These are phyloP conservation scores for Aspergillus nidulans DNA, from an alignment of 495 filamentous ascomycete genomes.

Conservation along the genomic window DNA sequence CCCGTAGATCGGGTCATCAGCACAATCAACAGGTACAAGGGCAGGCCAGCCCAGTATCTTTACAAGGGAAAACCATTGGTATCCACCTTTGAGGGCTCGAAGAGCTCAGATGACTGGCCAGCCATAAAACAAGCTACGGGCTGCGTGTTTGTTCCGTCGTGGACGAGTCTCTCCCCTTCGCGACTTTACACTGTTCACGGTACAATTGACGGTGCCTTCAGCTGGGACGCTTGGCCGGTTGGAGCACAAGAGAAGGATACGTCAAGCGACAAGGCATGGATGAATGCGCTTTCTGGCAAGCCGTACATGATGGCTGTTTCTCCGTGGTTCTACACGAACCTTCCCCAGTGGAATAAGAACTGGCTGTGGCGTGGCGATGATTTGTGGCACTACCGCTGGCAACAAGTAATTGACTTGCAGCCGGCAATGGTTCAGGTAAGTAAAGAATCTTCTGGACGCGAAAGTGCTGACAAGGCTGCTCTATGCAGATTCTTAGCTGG, in stretches of 20 bases:
- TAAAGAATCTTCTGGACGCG: neutral
- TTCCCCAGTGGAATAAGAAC: constrained; percentile 66
- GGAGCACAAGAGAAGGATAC: constrained; percentile 51
- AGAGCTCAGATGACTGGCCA: constrained; percentile 54
- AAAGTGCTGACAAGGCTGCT: neutral
- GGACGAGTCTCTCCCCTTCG: constrained; percentile 53
- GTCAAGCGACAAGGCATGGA: constrained; percentile 51
- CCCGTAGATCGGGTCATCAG: constrained; percentile 46
- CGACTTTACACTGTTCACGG: constrained; percentile 41
- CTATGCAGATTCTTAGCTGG: constrained; percentile 51
- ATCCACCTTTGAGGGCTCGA: constrained; percentile 66
- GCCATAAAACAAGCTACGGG: constrained; percentile 48
- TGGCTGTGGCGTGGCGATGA: constrained; percentile 70
- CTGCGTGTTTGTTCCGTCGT: constrained; percentile 59
- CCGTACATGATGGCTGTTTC: constrained; percentile 77
- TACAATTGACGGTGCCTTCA: constrained; percentile 59
- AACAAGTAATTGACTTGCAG: constrained; percentile 57
- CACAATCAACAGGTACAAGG: constrained; percentile 55
- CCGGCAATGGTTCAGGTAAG: constrained; percentile 61
- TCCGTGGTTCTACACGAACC: constrained; percentile 71
- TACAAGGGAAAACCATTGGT: constrained; percentile 57
- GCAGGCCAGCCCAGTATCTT: constrained; percentile 47
- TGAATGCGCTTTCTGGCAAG: constrained; percentile 47
- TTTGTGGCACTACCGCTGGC: constrained; percentile 73
- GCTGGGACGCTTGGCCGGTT: constrained; percentile 72